Evolutionary conservation across 495 filamentous ascomycete species (phyloP).

Genomic region (Talaromyces trachyspermus): DNA sequence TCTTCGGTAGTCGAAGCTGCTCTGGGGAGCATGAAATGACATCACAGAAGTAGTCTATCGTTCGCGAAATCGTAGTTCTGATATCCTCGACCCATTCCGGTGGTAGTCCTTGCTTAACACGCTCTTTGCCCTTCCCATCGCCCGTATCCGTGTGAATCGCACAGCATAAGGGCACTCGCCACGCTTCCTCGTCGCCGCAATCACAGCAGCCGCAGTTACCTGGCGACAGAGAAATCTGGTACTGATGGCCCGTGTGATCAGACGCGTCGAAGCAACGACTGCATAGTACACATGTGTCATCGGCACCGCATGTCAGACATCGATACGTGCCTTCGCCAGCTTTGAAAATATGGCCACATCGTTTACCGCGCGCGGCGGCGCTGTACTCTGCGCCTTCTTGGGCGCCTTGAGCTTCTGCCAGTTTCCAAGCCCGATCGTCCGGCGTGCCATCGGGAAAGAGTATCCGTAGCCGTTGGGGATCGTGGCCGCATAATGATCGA

Average conservation of each 20-base stretch:
- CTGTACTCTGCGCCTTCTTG: slow-evolving; percentile 92
- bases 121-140: slow-evolving; percentile 57
- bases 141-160: slow-evolving; percentile 75
- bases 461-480: slow-evolving; percentile 59
- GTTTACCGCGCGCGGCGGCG: slow-evolving; percentile 81
- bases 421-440: slow-evolving; percentile 52
- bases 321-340: slow-evolving; percentile 85
- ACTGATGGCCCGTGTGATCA: slow-evolving; percentile 89
- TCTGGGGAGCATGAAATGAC: slow-evolving; percentile 97
- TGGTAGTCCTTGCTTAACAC: slow-evolving; percentile 49
- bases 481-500: slow-evolving; percentile 69
- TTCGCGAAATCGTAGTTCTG: slow-evolving; percentile 72
- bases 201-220: slow-evolving; percentile 96
- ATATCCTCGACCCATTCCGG: slow-evolving; percentile 67
- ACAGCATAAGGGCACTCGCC: slow-evolving; percentile 80
- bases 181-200: slow-evolving; percentile 91
- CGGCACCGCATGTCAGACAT: slow-evolving; percentile 84
- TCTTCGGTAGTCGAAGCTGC: slow-evolving; percentile 80
- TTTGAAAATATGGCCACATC: slow-evolving; percentile 97
- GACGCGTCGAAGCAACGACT: slow-evolving; percentile 90
- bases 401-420: slow-evolving; percentile 82
- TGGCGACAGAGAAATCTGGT: slow-evolving; percentile 73
- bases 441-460: slow-evolving; percentile 76
- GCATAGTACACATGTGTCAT: slow-evolving; percentile 82
- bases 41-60: slow-evolving; percentile 90